Evolutionary conservation across 345 rosid genomes (phyloP).

Genomic region (Populus simonii): DNA sequence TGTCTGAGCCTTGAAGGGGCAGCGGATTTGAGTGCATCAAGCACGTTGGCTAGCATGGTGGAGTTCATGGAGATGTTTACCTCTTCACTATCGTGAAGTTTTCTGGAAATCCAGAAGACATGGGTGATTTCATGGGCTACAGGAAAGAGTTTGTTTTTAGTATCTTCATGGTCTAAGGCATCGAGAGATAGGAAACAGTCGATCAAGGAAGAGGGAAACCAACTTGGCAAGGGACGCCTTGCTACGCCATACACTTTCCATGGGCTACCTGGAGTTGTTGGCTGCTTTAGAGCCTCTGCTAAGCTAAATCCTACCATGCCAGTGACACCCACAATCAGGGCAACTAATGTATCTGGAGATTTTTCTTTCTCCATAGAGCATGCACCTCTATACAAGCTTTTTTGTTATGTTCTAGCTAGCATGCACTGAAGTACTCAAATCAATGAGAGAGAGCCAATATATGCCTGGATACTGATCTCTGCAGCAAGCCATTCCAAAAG

Average conservation of each 20-base stretch:
- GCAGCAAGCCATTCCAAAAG: too few species aligned
- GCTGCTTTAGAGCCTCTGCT: slow-evolving; percentile 32
- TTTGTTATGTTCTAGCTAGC: too few species aligned
- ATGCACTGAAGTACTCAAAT: too few species aligned
- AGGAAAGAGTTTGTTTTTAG: slow-evolving; percentile 1
- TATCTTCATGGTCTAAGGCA: not conserved
- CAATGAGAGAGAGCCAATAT: too few species aligned
- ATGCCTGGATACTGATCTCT: too few species aligned
- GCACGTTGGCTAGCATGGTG: slow-evolving; percentile 29
- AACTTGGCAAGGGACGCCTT: slow-evolving; percentile 19
- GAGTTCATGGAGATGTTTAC: slow-evolving; percentile 5
- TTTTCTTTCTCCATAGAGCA: not conserved
- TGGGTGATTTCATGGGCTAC: slow-evolving; percentile 23
- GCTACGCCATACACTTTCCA: slow-evolving; percentile 42
- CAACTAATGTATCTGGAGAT: slow-evolving; percentile 3
- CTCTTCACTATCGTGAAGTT: slow-evolving; percentile 21
- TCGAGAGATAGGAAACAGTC: slow-evolving; percentile 1
- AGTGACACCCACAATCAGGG: slow-evolving; percentile 38
- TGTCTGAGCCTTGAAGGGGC: slow-evolving; percentile 19
- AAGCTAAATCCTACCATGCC: slow-evolving; percentile 43
- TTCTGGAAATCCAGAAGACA: slow-evolving; percentile 40
- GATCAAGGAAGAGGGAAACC: slow-evolving; percentile 29
- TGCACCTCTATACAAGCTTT: too few species aligned
- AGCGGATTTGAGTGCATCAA: slow-evolving; percentile 12
- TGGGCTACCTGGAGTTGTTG: slow-evolving; percentile 18